These are phyloP conservation scores for Chaetomium tenue DNA, from an alignment of 495 filamentous ascomycete species.

Conservation along the genomic window DNA sequence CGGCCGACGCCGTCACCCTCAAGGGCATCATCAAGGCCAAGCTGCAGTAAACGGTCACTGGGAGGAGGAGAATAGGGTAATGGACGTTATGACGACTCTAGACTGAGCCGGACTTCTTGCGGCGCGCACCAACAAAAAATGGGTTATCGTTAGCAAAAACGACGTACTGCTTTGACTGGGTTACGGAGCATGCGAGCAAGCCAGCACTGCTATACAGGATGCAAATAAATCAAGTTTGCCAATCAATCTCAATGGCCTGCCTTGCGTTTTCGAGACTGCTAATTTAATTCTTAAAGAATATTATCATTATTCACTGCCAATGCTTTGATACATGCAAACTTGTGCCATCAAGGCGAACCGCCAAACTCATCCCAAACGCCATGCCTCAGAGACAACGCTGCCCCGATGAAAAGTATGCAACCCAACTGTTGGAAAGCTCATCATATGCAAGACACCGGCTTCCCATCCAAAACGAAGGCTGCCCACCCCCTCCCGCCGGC, in stretches of 20 bases:
- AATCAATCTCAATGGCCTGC: background rate
- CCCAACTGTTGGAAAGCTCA: background rate
- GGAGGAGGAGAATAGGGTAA: background rate
- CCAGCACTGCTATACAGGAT: background rate
- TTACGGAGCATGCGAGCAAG: slow-evolving; percentile 8
- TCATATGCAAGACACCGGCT: background rate
- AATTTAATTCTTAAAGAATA: background rate
- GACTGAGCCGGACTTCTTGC: slow-evolving; percentile 5
- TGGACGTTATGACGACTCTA: slow-evolving; percentile 3
- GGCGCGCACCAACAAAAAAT: slow-evolving; percentile 4
- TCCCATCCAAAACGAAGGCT: background rate
- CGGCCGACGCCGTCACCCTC: slow-evolving; percentile 89
- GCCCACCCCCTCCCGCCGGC: too few species aligned
- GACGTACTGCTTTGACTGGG: slow-evolving; percentile 8
- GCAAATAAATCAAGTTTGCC: background rate
- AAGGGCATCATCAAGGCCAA: slow-evolving; percentile 89
- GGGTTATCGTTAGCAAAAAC: slow-evolving; percentile 19
- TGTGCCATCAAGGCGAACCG: background rate
- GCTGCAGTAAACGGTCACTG: slow-evolving; percentile 50
- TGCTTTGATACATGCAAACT: background rate
- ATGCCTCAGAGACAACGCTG: background rate
- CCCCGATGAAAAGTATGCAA: background rate
- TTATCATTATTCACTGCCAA: background rate
- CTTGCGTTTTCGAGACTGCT: background rate
- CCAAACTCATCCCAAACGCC: background rate